Evolutionary conservation across 2,329 filamentous ascomycete species (phyloP).

Genomic region (Cordyceps militaris): DNA sequence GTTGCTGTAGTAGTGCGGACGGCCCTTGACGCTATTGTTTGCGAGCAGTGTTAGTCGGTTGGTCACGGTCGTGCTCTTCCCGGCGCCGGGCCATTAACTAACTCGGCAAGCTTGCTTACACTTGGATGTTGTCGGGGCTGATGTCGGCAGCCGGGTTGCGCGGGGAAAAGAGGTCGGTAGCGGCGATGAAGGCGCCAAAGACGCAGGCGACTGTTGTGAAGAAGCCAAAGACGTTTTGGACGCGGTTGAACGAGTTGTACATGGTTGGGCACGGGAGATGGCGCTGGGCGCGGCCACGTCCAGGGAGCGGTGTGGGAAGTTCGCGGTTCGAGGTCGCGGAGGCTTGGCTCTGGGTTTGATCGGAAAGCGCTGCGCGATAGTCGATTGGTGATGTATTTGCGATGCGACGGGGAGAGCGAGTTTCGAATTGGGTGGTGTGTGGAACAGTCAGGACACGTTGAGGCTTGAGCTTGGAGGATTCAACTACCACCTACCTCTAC

Average conservation of each 20-base stretch:
- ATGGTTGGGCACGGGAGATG: slow-evolving; percentile 50
- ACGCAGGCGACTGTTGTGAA: slow-evolving; percentile 90
- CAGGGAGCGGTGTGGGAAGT: neutral
- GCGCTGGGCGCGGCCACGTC: neutral
- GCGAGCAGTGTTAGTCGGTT: neutral
- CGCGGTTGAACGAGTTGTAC: slow-evolving; percentile 78
- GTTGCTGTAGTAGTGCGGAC: slow-evolving; percentile 89
- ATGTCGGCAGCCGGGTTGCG: slow-evolving; percentile 60
- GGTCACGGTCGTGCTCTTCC: neutral
- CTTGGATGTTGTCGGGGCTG: slow-evolving; percentile 69
- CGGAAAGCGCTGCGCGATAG: too few species aligned
- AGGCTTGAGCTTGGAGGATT: neutral
- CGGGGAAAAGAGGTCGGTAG: slow-evolving; percentile 65
- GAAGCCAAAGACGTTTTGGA: slow-evolving; percentile 94
- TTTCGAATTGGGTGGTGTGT: neutral
- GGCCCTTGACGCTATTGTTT: slow-evolving; percentile 69
- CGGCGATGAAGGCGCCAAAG: slow-evolving; percentile 71
- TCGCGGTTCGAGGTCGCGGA: neutral
- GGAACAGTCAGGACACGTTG: slow-evolving; percentile 13
- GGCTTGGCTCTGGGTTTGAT: too few species aligned
- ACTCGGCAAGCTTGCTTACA: slow-evolving; percentile 56
- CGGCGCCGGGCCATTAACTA: neutral
- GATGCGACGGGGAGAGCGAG: slow-evolving; percentile 10
- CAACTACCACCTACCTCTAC: too few species aligned
- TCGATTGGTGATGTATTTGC: slow-evolving; percentile 13